Conservation (phyloP, 148 eudicot genomes). For the Vaccinium darrowii region DNA sequence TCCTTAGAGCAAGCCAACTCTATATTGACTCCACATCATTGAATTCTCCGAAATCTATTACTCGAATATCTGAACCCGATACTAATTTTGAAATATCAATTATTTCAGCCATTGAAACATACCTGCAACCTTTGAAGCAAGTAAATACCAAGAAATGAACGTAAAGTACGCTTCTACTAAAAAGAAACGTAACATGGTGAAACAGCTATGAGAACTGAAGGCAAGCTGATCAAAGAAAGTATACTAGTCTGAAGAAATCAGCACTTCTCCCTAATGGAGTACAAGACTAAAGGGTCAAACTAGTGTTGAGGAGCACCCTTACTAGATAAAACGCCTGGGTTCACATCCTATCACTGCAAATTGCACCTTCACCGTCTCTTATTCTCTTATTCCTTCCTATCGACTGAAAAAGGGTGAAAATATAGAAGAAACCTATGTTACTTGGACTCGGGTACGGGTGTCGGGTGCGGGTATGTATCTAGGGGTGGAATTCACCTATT, state of each 20-base stretch:
- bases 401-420: background rate
- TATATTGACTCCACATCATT: conserved; percentile 62
- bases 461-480: no score
- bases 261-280: background rate
- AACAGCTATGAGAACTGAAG: conserved; percentile 4
- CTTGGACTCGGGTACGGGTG: no score
- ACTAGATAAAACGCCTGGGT: background rate
- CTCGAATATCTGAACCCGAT: conserved; percentile 40
- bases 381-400: background rate
- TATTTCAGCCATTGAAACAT: conserved; percentile 71
- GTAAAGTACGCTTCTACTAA: background rate
- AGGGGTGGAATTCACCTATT: no score
- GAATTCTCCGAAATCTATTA: conserved; percentile 68
- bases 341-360: no score
- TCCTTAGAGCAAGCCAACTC: conserved; percentile 46
- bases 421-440: no score
- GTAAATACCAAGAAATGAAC: background rate
- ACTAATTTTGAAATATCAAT: conserved; percentile 63
- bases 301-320: background rate
- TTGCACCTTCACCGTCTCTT: background rate
- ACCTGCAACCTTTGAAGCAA: conserved; percentile 51
- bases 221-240: background rate
- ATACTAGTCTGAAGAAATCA: background rate
- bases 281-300: background rate
- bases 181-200: background rate